Evolutionary conservation across 345 rosid species (phyloP), one percentile per base, ranked within the genome.

Genomic region (Dimocarpus longan): DNA sequence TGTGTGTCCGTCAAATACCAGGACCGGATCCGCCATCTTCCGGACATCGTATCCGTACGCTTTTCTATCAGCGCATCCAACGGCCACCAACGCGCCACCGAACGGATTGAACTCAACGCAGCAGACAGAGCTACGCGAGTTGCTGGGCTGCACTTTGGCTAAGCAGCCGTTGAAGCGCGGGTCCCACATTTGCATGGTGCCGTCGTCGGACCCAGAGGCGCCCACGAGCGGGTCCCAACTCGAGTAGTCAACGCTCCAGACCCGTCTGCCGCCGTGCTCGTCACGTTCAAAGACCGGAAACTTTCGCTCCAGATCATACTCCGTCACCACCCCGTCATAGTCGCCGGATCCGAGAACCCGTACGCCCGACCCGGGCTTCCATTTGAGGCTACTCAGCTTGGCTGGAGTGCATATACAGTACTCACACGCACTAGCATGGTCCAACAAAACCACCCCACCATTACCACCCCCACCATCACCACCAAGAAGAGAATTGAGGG

Each of bases 131-230:
- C 83, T 71, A 10, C 86, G 77, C 12, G 82, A 78, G 50, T 10
- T 77, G 26, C 91, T 83, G 6, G 98, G 95, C 73, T 86, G 87
- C 72, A 87, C 85, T 32, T 74, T 77, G 7, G 87, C 89, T 68
- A 92, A 80, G 48, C 88, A 85, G 26, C 71, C 77, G n/a, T 70
- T 75, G 75, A 84, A 71, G 3, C 97, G 82, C 18, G 94, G 79
- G 80, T 95, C 98, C 98, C 98, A 95, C 78, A 91, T 83, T 81
- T 95, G 98, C 85, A 91, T 84, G 68, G 95, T 90, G 39, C 98
- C 98, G 56, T 93, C 98, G 26, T 93, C 98, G 6, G 98, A 93
- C 42, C 92, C 98, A 5, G 98, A 95, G n/a, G 93, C 98, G 8
- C 98, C 94, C 8, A 93, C 2, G 5, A 56, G 70, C 26, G 93